Evolutionary conservation across 1,139 yeast genomes (phyloP), one percentile per base, ranked within the genome.

Genomic region (Meyerozyma smithsonii): DNA sequence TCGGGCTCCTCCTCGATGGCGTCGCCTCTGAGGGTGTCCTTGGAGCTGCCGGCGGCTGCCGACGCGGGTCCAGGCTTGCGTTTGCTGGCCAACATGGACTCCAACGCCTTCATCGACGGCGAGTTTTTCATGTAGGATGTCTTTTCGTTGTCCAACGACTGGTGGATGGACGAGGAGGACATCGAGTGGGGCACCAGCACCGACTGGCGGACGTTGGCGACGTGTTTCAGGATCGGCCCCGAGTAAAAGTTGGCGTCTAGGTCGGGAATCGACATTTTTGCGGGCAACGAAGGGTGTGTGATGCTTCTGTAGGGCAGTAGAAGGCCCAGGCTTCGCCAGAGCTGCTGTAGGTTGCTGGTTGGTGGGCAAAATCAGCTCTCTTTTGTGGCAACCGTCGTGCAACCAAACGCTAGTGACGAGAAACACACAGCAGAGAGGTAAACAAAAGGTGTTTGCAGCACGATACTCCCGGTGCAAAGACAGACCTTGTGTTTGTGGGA

Each of bases 61-160:
- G 11, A 8, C 5, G 11, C 28, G 10, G 5, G 5, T 10, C 6
- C 7, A 5, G 30, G 30, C 17, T n/a, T 28, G 11, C n/a, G 26
- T 12, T 61, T 60, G 43, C 62, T 64, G 41, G 64, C 69, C 37
- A 77, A 59, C 16, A 74, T 72, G 38, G 57, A 61, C 49, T 74
- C 80, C 47, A 77, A 58, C 1, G 79, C 79, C 48, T 71, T 73
- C 51, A 77, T 66, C 32, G 79, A 73, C 6, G 83, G 83, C 35
- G 80, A 74, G 24, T 63, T 64, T 36, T 66, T 66, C 72, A 77
- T 74, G 32, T 76, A 69, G 36, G 73, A 62, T 2, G 81, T 72
- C 53, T 51, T 45, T 12, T 46, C 46, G 15, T 21, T 42, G 32
- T 35, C 26, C 23, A 55, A 41, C 28, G 54, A 46, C 8, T 54